phyloP scores from a whole-genome alignment of 495 filamentous ascomycete species.

The Immersiella caudata region DNA sequence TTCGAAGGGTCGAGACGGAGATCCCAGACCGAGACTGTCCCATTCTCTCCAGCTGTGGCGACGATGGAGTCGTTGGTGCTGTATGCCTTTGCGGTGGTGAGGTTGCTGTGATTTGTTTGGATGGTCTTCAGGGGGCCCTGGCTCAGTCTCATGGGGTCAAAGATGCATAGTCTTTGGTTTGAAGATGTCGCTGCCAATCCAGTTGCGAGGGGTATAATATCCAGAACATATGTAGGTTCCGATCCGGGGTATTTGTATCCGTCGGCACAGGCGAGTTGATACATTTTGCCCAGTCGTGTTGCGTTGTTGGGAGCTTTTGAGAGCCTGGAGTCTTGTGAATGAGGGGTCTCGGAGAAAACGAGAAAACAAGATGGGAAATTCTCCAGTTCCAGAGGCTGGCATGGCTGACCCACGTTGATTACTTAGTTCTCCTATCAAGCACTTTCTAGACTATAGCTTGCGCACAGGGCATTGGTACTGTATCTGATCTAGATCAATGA shows the following conservation, averaged over 20 bases:
- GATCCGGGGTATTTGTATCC: slow-evolving; percentile 47
- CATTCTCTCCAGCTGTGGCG: slow-evolving; percentile 65
- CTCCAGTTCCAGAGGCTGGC: not conserved
- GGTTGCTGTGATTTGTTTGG: slow-evolving; percentile 52
- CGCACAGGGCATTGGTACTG: too few species aligned
- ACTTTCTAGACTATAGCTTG: too few species aligned
- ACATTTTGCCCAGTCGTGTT: slow-evolving; percentile 41
- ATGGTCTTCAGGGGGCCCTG: slow-evolving; percentile 46
- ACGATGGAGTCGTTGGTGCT: slow-evolving; percentile 47
- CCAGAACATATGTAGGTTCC: slow-evolving; percentile 53
- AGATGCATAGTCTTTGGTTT: slow-evolving; percentile 58
- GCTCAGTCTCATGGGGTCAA: slow-evolving; percentile 52
- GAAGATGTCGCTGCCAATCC: slow-evolving; percentile 55
- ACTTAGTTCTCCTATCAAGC: too few species aligned
- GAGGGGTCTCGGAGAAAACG: not conserved
- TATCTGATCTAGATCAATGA: too few species aligned
- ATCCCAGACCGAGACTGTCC: slow-evolving; percentile 62
- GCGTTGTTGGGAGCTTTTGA: not conserved
- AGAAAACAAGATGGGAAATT: not conserved
- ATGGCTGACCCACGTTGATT: too few species aligned
- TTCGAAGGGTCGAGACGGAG: slow-evolving; percentile 43
- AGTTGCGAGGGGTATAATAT: slow-evolving; percentile 48
- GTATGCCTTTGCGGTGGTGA: slow-evolving; percentile 59
- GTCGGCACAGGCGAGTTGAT: slow-evolving; percentile 45
- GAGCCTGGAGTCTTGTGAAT: not conserved